Conservation (phyloP, 1,139 yeast species). For the Scheffersomyces illinoinensis region DNA sequence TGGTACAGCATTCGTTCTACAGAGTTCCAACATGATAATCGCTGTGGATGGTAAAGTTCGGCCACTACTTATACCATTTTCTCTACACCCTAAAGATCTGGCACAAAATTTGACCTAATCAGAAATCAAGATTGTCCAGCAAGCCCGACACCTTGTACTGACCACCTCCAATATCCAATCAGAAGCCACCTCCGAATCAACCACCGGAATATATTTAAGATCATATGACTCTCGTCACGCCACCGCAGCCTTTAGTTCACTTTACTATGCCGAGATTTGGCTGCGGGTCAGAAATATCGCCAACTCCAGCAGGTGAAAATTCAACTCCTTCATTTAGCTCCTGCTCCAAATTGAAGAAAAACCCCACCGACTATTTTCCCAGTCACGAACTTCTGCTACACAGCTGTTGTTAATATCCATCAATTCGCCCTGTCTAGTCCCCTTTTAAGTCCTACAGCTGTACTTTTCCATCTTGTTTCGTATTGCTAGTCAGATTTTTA, state of each 20-base stretch:
- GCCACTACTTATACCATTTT: not conserved
- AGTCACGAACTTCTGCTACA: not conserved
- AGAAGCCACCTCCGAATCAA: not conserved
- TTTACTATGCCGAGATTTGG: not conserved
- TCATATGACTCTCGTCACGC: not conserved
- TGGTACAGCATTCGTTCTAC: too few relatives aligned
- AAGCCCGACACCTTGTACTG: not conserved
- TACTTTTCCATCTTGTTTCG: not conserved
- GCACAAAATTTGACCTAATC: not conserved
- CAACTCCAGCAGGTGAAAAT: not conserved
- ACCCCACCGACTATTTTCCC: not conserved
- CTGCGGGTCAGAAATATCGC: not conserved
- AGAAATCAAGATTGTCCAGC: too few relatives aligned
- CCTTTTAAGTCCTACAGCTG: not conserved
- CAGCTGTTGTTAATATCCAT: not conserved
- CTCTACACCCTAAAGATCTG: not conserved
- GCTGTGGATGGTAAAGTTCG: too few relatives aligned
- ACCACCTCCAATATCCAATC: not conserved
- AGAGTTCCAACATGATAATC: too few relatives aligned
- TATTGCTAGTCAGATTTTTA: not conserved
- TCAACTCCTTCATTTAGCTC: not conserved
- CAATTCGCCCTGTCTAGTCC: not conserved
- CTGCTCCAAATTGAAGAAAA: not conserved
- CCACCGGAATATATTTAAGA: not conserved
- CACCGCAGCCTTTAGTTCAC: not conserved